Percentiles rank a stretch among this genome's conserved stretches.
phyloP scores from a whole-genome alignment of 495 filamentous ascomycete genomes.

The Neurospora sp. region DNA sequence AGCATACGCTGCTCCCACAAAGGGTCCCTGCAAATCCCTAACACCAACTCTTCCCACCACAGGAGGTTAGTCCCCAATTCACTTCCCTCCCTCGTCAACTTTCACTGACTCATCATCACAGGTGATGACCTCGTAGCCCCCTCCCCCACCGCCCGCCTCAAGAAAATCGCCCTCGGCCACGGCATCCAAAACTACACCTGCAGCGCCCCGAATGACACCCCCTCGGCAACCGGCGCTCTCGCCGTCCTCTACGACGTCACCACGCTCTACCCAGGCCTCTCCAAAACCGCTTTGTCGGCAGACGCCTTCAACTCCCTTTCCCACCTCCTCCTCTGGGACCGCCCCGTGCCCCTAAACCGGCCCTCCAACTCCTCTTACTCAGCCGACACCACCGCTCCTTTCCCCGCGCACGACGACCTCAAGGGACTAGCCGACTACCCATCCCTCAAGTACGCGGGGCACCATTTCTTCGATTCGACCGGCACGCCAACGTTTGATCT shows the following conservation, averaged over 20 bases:
- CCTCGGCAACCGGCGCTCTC: conserved; percentile 46
- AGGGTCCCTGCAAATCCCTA: conserved; percentile 2
- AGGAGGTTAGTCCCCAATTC: conserved; percentile 1
- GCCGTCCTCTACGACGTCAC: conserved; percentile 58
- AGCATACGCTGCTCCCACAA: conserved; percentile 12
- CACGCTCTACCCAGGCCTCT: conserved; percentile 32
- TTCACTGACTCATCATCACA: conserved; percentile 12
- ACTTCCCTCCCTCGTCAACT: not conserved
- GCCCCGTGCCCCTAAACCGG: conserved; percentile 29
- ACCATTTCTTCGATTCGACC: conserved; percentile 53
- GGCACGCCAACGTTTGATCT: conserved; percentile 52
- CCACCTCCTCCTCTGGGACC: conserved; percentile 20
- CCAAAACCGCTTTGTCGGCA: conserved; percentile 14
- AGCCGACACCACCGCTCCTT: conserved; percentile 28
- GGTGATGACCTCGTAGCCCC: conserved; percentile 37
- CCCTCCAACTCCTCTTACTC: conserved; percentile 19
- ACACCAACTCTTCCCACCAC: conserved; percentile 16
- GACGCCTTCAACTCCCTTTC: conserved; percentile 22
- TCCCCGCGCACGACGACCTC: conserved; percentile 27
- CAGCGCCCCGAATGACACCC: conserved; percentile 9
- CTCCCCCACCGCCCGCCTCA: conserved; percentile 36
- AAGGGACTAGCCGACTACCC: conserved; percentile 12
- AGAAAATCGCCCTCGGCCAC: conserved; percentile 56
- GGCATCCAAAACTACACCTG: conserved; percentile 78
- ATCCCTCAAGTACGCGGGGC: conserved; percentile 38